Base-by-base conservation (phyloP, 306 rosid species). In the Quercus bicolor region DNA sequence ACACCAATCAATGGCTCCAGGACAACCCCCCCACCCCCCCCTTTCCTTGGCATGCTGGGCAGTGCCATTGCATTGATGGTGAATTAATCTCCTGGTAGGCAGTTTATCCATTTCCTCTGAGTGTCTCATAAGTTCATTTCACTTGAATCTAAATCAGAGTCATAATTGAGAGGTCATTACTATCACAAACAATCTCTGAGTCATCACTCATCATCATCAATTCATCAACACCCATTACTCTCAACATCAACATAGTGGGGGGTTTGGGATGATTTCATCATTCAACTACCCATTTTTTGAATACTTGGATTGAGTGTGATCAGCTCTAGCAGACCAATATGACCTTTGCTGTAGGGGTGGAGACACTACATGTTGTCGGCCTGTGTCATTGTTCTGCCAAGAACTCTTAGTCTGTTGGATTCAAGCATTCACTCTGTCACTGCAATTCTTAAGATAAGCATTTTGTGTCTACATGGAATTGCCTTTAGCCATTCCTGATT, bases 1-100 rank as follows among this genome's bases (percentile, higher is more conserved):
- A n/a, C n/a, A 89, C 93, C 93, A 84, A 34, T 78, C 87, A 85
- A 85, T 87, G 56, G 90, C 88, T 55, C 93, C 88, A 54, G 77
- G 23, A 34, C 37, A 0, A 5, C 6, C 5, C 7, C 1, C 7
- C 0, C 8, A 8, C 40, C 40, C 8, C 37, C 37, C 7, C 37
- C 37, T 2, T 86, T 7, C 85, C 87, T 28, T 55, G 69, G 80
- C 90, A 87, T 15, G 90, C 87, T 12, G 90, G 93, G 51, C 91
- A 89, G 61, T 87, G 90, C 90, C 87, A 84, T 56, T 31, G 56
- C 23, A 28, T 76, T 16, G 18, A 64, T 52, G 21, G 59, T 77
- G 84, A 77, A 73, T 34, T 71, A 16, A 85, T 78, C 73, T 89
- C 80, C 69, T 84, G 11, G 5, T 54, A n/a, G 61, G 59, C 68